phyloP scores from a whole-genome alignment of 2,329 filamentous ascomycete species.

The Coniosporium tulheliwenetii region DNA sequence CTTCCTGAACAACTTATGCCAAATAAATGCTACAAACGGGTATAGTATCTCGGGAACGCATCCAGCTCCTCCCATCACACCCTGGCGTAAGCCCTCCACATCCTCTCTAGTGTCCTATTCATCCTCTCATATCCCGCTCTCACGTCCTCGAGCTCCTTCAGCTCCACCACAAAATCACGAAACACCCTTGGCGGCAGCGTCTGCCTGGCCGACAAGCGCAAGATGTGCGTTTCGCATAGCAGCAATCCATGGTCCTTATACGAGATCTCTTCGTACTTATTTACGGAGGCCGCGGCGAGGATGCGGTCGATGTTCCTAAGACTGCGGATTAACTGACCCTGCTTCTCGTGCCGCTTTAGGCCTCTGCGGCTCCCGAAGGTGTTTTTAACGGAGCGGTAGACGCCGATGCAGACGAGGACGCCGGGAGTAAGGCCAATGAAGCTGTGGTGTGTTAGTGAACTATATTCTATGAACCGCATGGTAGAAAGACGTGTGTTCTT shows the following conservation, averaged over 20 bases:
- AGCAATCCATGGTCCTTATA: slow-evolving; percentile 90
- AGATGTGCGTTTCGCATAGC: slow-evolving; percentile 74
- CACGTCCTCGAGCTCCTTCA: slow-evolving; percentile 73
- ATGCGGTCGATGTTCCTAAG: slow-evolving; percentile 63
- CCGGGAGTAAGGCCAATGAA: slow-evolving; percentile 90
- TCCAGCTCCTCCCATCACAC: slow-evolving; percentile 18
- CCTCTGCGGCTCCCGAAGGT: slow-evolving; percentile 58
- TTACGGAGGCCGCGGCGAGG: slow-evolving; percentile 34
- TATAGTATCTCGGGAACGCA: no score
- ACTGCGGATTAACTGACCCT: slow-evolving; percentile 32
- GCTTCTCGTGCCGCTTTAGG: slow-evolving; percentile 45
- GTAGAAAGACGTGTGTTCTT: slow-evolving; percentile 5
- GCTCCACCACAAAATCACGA: slow-evolving; percentile 76
- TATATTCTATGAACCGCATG: neutral
- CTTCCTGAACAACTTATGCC: no score
- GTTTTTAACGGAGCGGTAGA: slow-evolving; percentile 54
- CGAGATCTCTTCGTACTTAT: slow-evolving; percentile 58
- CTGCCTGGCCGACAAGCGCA: slow-evolving; percentile 51
- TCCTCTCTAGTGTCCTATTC: slow-evolving; percentile 62
- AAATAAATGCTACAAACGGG: no score
- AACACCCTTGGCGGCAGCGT: slow-evolving; percentile 61
- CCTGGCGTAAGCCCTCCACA: slow-evolving; percentile 78
- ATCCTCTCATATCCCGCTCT: slow-evolving; percentile 62
- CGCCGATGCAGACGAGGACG: slow-evolving; percentile 68
- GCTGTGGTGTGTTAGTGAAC: slow-evolving; percentile 22